phyloP scores from a whole-genome alignment of 495 filamentous ascomycete genomes.

The Amorphotheca resinae region DNA sequence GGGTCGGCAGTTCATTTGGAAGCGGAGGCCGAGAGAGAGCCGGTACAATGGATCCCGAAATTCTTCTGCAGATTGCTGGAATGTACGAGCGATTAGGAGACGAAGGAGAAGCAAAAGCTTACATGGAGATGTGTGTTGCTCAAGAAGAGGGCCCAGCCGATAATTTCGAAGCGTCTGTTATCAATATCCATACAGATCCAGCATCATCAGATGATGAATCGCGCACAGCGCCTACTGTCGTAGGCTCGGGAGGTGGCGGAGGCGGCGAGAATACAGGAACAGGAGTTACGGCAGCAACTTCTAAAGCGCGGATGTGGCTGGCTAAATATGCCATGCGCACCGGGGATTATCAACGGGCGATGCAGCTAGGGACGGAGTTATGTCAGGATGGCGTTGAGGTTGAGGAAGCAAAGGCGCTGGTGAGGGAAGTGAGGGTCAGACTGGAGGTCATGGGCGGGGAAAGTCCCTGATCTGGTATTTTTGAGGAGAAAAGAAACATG shows the following conservation, averaged over 20 bases:
- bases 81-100: constrained; percentile 75
- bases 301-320: constrained; percentile 88
- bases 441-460: constrained; percentile 36
- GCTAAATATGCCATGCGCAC: constrained; percentile 65
- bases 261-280: constrained; percentile 33
- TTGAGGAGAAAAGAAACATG: neutral
- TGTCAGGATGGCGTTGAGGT: constrained; percentile 96
- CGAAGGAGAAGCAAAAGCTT: constrained; percentile 66
- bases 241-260: constrained; percentile 15
- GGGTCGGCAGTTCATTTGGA: constrained; percentile 24
- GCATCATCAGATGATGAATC: constrained; percentile 19
- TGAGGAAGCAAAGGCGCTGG: constrained; percentile 92
- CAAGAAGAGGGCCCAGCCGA: constrained; percentile 57
- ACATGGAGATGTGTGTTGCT: constrained; percentile 88
- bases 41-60: constrained; percentile 64
- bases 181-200: constrained; percentile 19
- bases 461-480: neutral
- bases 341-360: constrained; percentile 61
- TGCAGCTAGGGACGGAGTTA: constrained; percentile 74
- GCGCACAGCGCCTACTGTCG: constrained; percentile 16
- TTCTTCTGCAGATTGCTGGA: constrained; percentile 74
- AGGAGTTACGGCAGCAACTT: constrained; percentile 78
- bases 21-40: constrained; percentile 16
- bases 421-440: constrained; percentile 75
- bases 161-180: constrained; percentile 14